These are phyloP conservation scores for Pilobolus umbonatus DNA, from an alignment of 192 early-diverging fungal species.

Conservation along the genomic window DNA sequence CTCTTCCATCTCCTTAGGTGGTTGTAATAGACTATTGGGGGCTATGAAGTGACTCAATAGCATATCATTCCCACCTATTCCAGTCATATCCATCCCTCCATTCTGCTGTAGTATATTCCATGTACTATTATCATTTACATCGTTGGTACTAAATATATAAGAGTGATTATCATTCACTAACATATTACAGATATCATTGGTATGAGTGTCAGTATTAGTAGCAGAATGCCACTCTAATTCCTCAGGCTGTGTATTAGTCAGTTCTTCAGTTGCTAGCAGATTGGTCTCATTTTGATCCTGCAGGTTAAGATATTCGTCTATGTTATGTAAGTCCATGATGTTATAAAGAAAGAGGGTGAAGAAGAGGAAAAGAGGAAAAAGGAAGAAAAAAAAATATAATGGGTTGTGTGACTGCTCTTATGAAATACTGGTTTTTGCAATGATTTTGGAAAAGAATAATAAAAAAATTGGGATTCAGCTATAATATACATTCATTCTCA, in stretches of 20 bases:
- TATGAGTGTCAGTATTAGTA: neutral
- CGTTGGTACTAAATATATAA: too few relatives aligned
- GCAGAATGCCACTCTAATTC: constrained; percentile 4
- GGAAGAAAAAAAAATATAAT: neutral
- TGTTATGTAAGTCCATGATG: constrained; percentile 17
- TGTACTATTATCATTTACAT: neutral
- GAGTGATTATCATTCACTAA: neutral
- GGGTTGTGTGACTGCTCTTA: too few relatives aligned
- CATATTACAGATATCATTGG: neutral
- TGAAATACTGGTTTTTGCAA: too few relatives aligned
- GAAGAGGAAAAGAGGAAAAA: constrained; percentile 8
- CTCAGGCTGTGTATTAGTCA: neutral
- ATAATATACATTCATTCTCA: too few relatives aligned
- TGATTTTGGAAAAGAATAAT: too few relatives aligned
- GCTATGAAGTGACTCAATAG: constrained; percentile 3
- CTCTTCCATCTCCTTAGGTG: neutral
- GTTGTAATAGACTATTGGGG: neutral
- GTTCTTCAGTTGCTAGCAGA: constrained; percentile 6
- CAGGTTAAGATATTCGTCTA: constrained; percentile 22
- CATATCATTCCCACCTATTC: neutral
- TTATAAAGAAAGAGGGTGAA: constrained; percentile 2
- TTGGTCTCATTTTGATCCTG: constrained; percentile 9
- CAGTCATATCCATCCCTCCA: neutral
- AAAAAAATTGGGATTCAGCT: too few relatives aligned
- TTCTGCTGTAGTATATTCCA: neutral